Evolutionary conservation across 345 rosid genomes (phyloP).

Genomic region (Syzygium aqueum): DNA sequence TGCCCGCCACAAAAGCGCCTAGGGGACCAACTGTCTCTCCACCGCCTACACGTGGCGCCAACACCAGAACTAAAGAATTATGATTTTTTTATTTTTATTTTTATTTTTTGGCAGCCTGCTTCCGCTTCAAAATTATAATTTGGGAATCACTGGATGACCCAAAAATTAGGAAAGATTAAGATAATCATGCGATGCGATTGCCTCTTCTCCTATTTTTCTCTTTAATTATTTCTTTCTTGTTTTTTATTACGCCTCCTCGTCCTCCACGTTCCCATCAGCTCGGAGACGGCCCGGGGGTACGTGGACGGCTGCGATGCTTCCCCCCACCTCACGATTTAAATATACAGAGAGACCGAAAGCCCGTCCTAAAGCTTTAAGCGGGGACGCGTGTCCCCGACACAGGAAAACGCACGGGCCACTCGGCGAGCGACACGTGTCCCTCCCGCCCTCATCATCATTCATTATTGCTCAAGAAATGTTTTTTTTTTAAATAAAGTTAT

Average conservation of each 20-base stretch:
- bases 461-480: not conserved
- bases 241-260: not conserved
- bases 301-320: not conserved
- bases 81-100: not conserved
- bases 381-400: not conserved
- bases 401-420: not conserved
- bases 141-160: not conserved
- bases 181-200: not conserved
- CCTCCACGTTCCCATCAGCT: not conserved
- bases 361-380: not conserved
- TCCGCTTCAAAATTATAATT: not conserved
- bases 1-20: not conserved
- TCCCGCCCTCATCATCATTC: not conserved
- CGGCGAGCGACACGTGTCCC: not conserved
- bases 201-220: not conserved
- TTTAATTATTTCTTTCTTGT: not conserved
- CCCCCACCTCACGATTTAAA: not conserved
- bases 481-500: not conserved
- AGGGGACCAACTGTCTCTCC: not conserved
- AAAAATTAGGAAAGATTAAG: not conserved
- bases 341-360: not conserved
- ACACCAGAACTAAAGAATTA: not conserved
- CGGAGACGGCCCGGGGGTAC: not conserved
- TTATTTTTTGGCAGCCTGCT: not conserved
- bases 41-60: not conserved